Evolutionary conservation across 2,329 filamentous ascomycete species (phyloP).

Genomic region (Cladosporium sp.): DNA sequence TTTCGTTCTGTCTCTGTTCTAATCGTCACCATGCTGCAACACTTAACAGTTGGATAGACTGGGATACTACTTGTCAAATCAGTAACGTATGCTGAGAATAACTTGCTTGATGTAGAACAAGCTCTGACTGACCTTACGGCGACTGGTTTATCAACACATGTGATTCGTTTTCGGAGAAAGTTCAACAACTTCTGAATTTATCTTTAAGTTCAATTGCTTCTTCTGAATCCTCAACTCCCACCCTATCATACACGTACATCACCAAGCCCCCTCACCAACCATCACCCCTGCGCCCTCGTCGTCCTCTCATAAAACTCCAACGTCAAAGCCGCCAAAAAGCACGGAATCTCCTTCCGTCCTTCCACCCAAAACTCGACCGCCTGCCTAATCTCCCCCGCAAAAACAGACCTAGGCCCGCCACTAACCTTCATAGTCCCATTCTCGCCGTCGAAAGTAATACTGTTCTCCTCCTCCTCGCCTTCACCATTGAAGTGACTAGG

Average conservation of each 20-base stretch:
- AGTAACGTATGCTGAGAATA: too few species aligned
- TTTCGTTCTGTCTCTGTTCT: too few species aligned
- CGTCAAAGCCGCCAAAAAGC: constrained; percentile 85
- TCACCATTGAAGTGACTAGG: constrained; percentile 39
- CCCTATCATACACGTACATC: neutral
- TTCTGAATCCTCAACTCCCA: neutral
- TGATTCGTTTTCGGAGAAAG: too few species aligned
- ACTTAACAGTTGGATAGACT: too few species aligned
- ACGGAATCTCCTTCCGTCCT: constrained; percentile 87
- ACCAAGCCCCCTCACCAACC: too few species aligned
- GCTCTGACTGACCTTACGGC: too few species aligned
- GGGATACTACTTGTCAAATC: too few species aligned
- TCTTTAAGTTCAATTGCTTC: too few species aligned
- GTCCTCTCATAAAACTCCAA: constrained; percentile 83
- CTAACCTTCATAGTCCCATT: constrained; percentile 97
- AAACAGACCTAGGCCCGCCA: constrained; percentile 79
- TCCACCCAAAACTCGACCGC: constrained; percentile 95
- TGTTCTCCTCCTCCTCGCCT: constrained; percentile 52
- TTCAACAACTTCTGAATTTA: too few species aligned
- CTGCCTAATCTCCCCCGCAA: constrained; percentile 77
- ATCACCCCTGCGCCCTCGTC: constrained; percentile 26
- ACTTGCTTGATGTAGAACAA: too few species aligned
- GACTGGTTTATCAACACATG: too few species aligned
- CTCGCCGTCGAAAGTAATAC: constrained; percentile 82
- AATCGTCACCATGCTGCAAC: too few species aligned